Evolutionary conservation across 2,329 filamentous ascomycete species (phyloP), one percentile per base, ranked within the genome.

Genomic region (Didymella glomerata): DNA sequence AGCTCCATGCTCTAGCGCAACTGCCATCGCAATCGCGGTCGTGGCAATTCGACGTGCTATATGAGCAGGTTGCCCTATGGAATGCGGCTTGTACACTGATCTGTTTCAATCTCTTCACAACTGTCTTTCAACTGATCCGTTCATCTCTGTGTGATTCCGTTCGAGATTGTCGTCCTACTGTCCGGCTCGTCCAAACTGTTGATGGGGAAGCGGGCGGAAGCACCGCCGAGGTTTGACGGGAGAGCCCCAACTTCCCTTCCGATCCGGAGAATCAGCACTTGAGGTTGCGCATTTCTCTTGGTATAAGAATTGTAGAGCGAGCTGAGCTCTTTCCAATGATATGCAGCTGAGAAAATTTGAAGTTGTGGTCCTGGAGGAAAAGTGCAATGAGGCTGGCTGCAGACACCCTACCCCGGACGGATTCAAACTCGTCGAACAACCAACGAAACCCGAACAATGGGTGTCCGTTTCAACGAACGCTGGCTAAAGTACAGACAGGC

Each of bases 1-100:
- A 30, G 45, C 34, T 58, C 40, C 45, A 30, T 9, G 18, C 14
- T 16, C 27, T 54, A 50, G 50, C 46, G 50, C 56, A 47, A 54
- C 22, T 36, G 46, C 22, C 40, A 42, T 41, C 46, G 18, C 16
- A 20, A 50, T 59, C 56, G 56, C 13, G n/a, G 24, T 42, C 32
- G n/a, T 34, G 56, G 40, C 38, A 24, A n/a, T 11, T 44, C 8
- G 7, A 14, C 27, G 20, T 30, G 27, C 18, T 6, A 46, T 20
- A 25, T 44, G 18, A 24, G 9, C 4, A 20, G 8, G 13, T 44
- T 27, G 41, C 10, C 36, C 3, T 10, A 24, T 4, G 20, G 13
- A 14, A 42, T 20, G 10, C 8, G 7, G 9, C 8, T 40, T 42
- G 10, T 20, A 24, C 24, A 25, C 5, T 8, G 22, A 20, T 22